phyloP scores from a whole-genome alignment of 768 basidiomycete genomes.

The Tricholoma furcatifolium region DNA sequence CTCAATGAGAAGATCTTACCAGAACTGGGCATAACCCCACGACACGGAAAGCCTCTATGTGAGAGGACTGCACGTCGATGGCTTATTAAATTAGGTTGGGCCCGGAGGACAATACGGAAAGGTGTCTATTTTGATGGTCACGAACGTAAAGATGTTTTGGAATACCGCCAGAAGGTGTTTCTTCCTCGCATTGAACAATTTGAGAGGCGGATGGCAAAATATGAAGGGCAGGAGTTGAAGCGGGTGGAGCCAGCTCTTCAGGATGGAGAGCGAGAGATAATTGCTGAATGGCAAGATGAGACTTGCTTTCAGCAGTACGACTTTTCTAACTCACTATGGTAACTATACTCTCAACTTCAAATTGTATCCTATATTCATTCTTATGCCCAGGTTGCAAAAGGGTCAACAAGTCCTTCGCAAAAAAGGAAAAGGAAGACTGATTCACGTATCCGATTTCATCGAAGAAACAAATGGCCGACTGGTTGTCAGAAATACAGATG shows the following conservation, averaged over 20 bases:
- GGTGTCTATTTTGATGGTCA: conserved; percentile 26
- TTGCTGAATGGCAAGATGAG: conserved; percentile 1
- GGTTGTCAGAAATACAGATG: conserved; percentile 24
- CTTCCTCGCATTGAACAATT: conserved; percentile 8
- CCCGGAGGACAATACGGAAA: conserved; percentile 11
- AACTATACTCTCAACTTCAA: neutral
- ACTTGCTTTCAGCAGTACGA: neutral
- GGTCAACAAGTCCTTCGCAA: conserved; percentile 20
- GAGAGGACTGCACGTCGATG: conserved; percentile 34
- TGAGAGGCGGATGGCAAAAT: conserved; percentile 4
- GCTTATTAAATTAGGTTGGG: conserved; percentile 29
- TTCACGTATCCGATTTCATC: conserved; percentile 33
- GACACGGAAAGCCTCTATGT: conserved; percentile 24
- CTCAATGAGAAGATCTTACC: conserved; percentile 31
- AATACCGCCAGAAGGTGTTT: conserved; percentile 11
- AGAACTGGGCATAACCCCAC: conserved; percentile 24
- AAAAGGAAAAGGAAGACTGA: conserved; percentile 35
- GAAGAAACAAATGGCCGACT: conserved; percentile 35
- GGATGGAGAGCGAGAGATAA: neutral
- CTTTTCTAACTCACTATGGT: neutral
- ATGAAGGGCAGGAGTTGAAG: neutral
- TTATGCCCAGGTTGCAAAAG: neutral
- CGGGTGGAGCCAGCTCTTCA: neutral
- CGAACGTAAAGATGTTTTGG: conserved; percentile 22
- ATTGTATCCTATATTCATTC: neutral